phyloP scores from a whole-genome alignment of 345 rosid species.

The Hevea brasiliensis region DNA sequence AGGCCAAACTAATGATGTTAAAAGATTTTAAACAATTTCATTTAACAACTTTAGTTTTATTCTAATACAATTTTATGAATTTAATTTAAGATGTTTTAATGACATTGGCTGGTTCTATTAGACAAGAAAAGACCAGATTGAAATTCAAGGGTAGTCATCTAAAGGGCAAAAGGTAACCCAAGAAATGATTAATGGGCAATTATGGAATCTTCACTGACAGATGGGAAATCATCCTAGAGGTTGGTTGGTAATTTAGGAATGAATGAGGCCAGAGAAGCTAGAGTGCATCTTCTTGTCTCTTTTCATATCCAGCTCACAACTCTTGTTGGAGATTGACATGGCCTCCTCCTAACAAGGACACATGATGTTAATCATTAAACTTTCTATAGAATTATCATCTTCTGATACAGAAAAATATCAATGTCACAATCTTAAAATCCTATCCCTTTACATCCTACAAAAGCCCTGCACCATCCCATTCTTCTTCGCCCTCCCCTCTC shows the following conservation, averaged over 20 bases:
- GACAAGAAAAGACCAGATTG: too few relatives aligned
- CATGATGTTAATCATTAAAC: constrained; percentile 16
- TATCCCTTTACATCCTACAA: constrained; percentile 19
- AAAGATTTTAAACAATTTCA: too few relatives aligned
- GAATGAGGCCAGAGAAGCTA: constrained; percentile 25
- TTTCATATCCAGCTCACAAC: constrained; percentile 49
- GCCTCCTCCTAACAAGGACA: constrained; percentile 31
- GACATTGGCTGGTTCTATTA: too few relatives aligned
- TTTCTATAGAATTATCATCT: constrained; percentile 3
- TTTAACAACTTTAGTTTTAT: too few relatives aligned
- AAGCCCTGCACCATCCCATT: constrained; percentile 10
- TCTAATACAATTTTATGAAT: too few relatives aligned
- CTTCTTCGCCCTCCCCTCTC: constrained; percentile 8
- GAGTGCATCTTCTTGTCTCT: constrained; percentile 34
- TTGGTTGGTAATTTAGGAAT: constrained; percentile 21
- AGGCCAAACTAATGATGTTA: too few relatives aligned
- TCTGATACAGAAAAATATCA: constrained; percentile 3
- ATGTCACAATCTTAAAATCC: constrained; percentile 20
- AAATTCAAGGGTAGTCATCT: too few relatives aligned
- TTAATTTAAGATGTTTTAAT: too few relatives aligned
- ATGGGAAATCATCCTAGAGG: constrained; percentile 18
- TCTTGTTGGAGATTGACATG: constrained; percentile 32
- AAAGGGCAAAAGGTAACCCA: too few relatives aligned
- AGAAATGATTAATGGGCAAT: constrained; percentile 8
- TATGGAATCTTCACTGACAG: constrained; percentile 24